Conservation (phyloP, 2,329 filamentous ascomycete genomes). For the Pseudogymnoascus sp. region DNA sequence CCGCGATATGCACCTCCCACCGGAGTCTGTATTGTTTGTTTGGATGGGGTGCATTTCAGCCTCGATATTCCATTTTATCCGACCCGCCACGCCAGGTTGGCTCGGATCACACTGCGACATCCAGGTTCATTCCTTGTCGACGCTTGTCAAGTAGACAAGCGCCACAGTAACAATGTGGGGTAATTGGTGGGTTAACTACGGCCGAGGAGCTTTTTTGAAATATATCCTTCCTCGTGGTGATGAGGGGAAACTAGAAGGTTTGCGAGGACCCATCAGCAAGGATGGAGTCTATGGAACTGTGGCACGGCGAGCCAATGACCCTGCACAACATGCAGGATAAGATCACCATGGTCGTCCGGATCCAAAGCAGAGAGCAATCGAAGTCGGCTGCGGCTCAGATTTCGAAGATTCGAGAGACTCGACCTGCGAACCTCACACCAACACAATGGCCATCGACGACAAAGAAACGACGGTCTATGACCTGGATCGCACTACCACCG, state of each 20-base stretch:
- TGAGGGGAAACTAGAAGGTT: neutral
- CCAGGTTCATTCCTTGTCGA: neutral
- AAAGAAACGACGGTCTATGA: slow-evolving; percentile 6
- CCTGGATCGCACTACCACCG: slow-evolving; percentile 15
- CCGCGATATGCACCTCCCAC: neutral
- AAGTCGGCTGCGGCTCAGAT: neutral
- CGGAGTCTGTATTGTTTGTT: neutral
- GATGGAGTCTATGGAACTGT: neutral
- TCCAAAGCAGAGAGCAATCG: neutral
- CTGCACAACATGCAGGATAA: neutral
- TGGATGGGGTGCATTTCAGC: neutral
- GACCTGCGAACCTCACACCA: neutral
- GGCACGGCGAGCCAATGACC: neutral
- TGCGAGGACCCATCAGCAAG: neutral
- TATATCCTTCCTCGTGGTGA: neutral
- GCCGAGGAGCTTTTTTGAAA: neutral
- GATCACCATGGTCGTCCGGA: slow-evolving; percentile 1
- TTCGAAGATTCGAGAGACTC: neutral
- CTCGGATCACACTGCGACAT: neutral
- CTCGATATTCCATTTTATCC: neutral
- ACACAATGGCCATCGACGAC: neutral
- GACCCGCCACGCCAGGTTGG: neutral
- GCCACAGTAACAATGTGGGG: slow-evolving; percentile 1
- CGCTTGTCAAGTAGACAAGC: neutral
- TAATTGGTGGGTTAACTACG: slow-evolving; percentile 7